Evolutionary conservation across 768 basidiomycete species (phyloP).

Genomic region (Trametes cubensis): DNA sequence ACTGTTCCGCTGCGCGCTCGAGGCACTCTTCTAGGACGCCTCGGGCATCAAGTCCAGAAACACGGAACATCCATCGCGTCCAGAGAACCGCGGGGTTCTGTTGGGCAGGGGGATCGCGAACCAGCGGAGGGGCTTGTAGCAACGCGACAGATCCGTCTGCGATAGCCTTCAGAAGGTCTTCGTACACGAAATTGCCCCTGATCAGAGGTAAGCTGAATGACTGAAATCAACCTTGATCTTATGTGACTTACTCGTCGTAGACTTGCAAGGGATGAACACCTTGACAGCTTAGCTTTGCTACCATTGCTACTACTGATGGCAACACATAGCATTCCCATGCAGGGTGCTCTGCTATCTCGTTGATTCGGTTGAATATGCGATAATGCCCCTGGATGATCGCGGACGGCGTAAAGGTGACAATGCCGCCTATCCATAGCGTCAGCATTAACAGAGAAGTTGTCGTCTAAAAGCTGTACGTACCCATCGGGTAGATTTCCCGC

Average conservation of each 20-base stretch:
- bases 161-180: slow-evolving; percentile 50
- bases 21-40: slow-evolving; percentile 50
- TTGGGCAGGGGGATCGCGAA: slow-evolving; percentile 22
- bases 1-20: slow-evolving; percentile 42
- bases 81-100: slow-evolving; percentile 36
- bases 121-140: slow-evolving; percentile 49
- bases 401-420: slow-evolving; percentile 69
- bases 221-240: neutral
- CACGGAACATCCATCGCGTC: slow-evolving; percentile 41
- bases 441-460: neutral
- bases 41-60: slow-evolving; percentile 36
- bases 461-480: slow-evolving; percentile 41
- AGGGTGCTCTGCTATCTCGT: slow-evolving; percentile 57
- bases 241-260: slow-evolving; percentile 42
- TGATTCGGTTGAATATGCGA: slow-evolving; percentile 51
- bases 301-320: slow-evolving; percentile 64
- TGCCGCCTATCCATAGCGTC: slow-evolving; percentile 53
- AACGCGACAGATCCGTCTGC: slow-evolving; percentile 60
- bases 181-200: slow-evolving; percentile 46
- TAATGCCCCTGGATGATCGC: slow-evolving; percentile 58
- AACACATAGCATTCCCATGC: slow-evolving; percentile 70
- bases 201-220: neutral
- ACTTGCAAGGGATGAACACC: slow-evolving; percentile 43
- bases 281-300: slow-evolving; percentile 43
- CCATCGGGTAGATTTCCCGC: slow-evolving; percentile 67